A percentile compares a stretch with the other conserved stretches of the same genome.
Evolutionary conservation across 768 basidiomycete species (phyloP).

Genomic region (Boletus subcaerulescens): DNA sequence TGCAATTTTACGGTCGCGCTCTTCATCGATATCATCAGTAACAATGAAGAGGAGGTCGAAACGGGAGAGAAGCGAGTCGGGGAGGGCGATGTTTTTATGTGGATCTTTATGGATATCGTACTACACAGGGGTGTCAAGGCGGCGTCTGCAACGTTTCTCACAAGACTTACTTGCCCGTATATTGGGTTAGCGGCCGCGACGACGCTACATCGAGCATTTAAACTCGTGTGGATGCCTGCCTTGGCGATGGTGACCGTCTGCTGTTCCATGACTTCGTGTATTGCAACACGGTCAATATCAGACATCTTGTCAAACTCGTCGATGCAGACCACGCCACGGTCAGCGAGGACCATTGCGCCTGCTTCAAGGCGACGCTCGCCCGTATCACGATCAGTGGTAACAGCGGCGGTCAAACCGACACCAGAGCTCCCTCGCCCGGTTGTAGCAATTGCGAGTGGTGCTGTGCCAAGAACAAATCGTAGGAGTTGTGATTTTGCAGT

Average conservation of each 20-base stretch:
- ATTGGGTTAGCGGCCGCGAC: constrained; percentile 98
- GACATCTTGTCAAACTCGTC: constrained; percentile 99
- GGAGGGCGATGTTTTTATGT: constrained; percentile 96
- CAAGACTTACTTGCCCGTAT: constrained; percentile 78
- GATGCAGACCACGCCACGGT: constrained; percentile 98
- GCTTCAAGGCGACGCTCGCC: constrained; percentile 96
- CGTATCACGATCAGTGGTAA: constrained; percentile 97
- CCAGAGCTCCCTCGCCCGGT: constrained; percentile 98
- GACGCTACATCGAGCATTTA: constrained; percentile 97
- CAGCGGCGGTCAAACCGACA: constrained; percentile 97
- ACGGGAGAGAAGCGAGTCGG: constrained; percentile 96
- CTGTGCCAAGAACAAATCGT: constrained; percentile 93
- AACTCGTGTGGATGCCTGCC: constrained; percentile 96
- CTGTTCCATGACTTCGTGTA: constrained; percentile 99
- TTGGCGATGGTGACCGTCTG: constrained; percentile 99
- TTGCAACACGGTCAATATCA: constrained; percentile 96
- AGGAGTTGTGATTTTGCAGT: constrained; percentile 97
- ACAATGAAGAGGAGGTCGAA: constrained; percentile 98
- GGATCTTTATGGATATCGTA: constrained; percentile 99
- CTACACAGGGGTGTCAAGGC: constrained; percentile 39
- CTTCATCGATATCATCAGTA: constrained; percentile 96
- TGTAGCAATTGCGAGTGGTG: constrained; percentile 96
- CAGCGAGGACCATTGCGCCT: constrained; percentile 98
- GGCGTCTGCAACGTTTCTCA: background rate
- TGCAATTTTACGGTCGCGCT: constrained; percentile 88